Evolutionary conservation across 306 rosid species (phyloP).

Genomic region (Quercus agrifolia): DNA sequence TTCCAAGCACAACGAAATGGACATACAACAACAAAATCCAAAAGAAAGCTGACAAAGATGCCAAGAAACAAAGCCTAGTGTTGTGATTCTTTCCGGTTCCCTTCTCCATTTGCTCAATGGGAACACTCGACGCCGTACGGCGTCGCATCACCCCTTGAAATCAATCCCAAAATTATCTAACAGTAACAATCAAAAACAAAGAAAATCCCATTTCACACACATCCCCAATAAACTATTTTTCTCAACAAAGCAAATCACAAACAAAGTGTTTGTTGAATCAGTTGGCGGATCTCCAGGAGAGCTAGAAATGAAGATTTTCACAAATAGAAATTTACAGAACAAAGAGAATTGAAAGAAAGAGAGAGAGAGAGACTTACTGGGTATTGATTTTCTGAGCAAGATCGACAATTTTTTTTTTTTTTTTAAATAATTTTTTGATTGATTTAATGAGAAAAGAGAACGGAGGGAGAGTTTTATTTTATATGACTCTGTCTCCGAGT

Average conservation of each 20-base stretch:
- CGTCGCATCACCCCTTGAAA: slow-evolving; percentile 56
- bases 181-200: no score
- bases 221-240: no score
- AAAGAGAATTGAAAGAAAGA: neutral
- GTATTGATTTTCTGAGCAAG: slow-evolving; percentile 15
- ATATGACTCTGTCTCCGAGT: no score
- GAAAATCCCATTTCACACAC: no score
- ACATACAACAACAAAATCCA: slow-evolving; percentile 78
- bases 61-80: slow-evolving; percentile 62
- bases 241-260: no score
- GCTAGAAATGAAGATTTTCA: no score
- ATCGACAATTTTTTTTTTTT: slow-evolving; percentile 5
- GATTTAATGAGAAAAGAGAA: neutral
- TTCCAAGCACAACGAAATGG: slow-evolving; percentile 67
- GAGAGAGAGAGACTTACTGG: slow-evolving; percentile 14
- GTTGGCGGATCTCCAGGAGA: no score
- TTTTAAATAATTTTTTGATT: neutral
- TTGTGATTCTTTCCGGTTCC: slow-evolving; percentile 63
- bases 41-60: slow-evolving; percentile 55
- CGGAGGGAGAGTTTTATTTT: no score
- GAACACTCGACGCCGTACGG: slow-evolving; percentile 53
- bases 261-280: no score
- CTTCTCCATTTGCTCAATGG: slow-evolving; percentile 69
- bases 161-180: neutral
- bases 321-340: no score